Base-by-base conservation (phyloP, 2,329 filamentous ascomycete genomes). In the Colletotrichum sp. region DNA sequence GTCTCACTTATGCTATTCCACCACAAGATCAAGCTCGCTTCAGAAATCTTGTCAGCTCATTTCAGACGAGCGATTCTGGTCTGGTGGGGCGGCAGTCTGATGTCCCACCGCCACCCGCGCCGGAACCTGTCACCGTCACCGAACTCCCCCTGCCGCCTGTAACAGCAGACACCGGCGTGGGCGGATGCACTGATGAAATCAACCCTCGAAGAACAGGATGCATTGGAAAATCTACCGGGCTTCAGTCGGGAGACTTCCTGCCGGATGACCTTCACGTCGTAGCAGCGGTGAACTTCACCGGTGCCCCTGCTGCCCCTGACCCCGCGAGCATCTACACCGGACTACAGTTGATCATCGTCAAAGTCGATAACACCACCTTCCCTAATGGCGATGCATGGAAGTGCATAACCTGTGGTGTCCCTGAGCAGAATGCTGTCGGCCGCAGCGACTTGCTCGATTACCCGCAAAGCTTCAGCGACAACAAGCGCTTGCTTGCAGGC, bases 341-440 rank as follows among this genome's bases (percentile, higher is more conserved):
- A 4, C 75, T 79, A 12, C 87, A 89, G 60, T 65, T 88, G 6
- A 82, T 89, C 44, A 75, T 89, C 7, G 80, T 88, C 77, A 88
- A 87, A 76, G 77, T 84, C 0, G 85, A 89, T 70, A 83, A 83
- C 2, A 84, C 80, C 4, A 82, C 72, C 0, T 89, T 89, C 59
- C 63, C 81, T 2, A 88, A 86, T 67, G 87, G 88, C 0, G 86
- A 88, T 75, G 65, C 84, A 0, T 89, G 87, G 87, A 89, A 87
- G 76, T 89, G 88, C 69, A 69, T 89, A 6, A 89, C 82, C 34
- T 89, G 88, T 70, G 87, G 84, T 3, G 81, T 88, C 0, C 82
- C 85, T 0, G 77, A 66, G 3, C 78, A 79, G 34, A 85, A 87
- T 62, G 78, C 81, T 2, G 59, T 78, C 5, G 81, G 80, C 8